Base-by-base conservation (phyloP, 805 yeast genomes). In the Lachancea lanzarotensis region DNA sequence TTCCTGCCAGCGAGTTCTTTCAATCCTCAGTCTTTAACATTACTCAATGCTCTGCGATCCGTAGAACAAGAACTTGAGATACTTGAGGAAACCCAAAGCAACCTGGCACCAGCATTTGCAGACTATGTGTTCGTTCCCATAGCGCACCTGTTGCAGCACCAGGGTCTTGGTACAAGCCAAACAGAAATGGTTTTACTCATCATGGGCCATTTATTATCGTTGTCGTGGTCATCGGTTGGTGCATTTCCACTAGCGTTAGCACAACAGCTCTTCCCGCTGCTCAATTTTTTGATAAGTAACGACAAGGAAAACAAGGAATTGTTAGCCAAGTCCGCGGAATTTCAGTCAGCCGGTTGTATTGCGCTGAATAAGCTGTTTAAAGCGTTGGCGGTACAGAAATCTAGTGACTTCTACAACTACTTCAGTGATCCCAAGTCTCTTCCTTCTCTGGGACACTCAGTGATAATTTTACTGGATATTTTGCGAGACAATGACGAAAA, bases 81-180 rank as follows among this genome's bases (percentile, higher is more conserved):
- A 19, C 40, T 41, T 19, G 19, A 42, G 49, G 52, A 35, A 3
- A 12, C 44, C 9, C n/a, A n/a, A n/a, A 42, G 50, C 3, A 37
- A 45, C 1, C 43, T 73, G 1, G 65, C 77, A 0, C 50, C 66
- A 1, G 67, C 66, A 20, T 54, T 81, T 16, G 83, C 83, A 0
- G 84, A 81, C 48, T 80, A 81, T 47, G 69, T 81, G 1, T 80
- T 79, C 59, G 72, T 78, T 11, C 88, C 89, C 0, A 53, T 82
- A 2, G 72, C 79, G 1, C 72, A 73, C 43, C 55, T 82, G 8
- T 59, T 82, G 34, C 73, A 74, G 45, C 73, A 73, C 35, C 70
- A 70, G 1, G 49, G 67, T n/a, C 55, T 80, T 1, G 69, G 73
- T 2, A 76, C 74, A 38, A 51, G 70, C 0, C 76, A 71, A 38